Evolutionary conservation across 2,329 filamentous ascomycete species (phyloP).

Genomic region (Penicillium sp.): DNA sequence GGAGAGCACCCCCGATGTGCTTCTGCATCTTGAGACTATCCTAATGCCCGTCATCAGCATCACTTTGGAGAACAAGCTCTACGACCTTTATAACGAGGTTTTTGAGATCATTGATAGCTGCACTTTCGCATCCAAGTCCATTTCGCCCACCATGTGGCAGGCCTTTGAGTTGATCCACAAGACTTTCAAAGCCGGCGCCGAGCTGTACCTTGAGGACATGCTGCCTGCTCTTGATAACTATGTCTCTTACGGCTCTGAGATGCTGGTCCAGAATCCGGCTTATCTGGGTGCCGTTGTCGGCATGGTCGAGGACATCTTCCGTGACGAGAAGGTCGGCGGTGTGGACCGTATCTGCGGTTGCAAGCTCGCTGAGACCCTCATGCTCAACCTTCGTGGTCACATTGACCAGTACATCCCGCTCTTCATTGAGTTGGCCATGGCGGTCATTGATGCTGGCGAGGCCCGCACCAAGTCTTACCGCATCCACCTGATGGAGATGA

Average conservation of each 20-base stretch:
- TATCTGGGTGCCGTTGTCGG: slow-evolving; percentile 86
- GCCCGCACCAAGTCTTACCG: slow-evolving; percentile 89
- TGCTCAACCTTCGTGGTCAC: slow-evolving; percentile 86
- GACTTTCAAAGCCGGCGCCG: slow-evolving; percentile 94
- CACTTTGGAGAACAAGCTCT: slow-evolving; percentile 95
- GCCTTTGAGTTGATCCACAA: slow-evolving; percentile 95
- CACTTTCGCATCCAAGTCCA: slow-evolving; percentile 94
- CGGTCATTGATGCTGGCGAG: slow-evolving; percentile 68
- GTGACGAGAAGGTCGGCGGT: slow-evolving; percentile 84
- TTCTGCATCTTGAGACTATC: slow-evolving; percentile 90
- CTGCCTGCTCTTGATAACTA: slow-evolving; percentile 97
- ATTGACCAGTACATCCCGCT: slow-evolving; percentile 85
- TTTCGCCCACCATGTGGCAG: slow-evolving; percentile 97
- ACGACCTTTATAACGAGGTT: slow-evolving; percentile 95
- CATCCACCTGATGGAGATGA: slow-evolving; percentile 97
- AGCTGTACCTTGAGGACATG: slow-evolving; percentile 98
- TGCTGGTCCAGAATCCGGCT: slow-evolving; percentile 75
- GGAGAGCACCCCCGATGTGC: slow-evolving; percentile 93
- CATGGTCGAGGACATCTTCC: slow-evolving; percentile 95
- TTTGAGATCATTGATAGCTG: slow-evolving; percentile 99
- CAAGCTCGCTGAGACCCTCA: slow-evolving; percentile 94
- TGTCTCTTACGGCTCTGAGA: slow-evolving; percentile 82
- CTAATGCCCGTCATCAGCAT: slow-evolving; percentile 96
- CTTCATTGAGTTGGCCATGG: slow-evolving; percentile 89
- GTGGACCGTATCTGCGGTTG: slow-evolving; percentile 96